These are phyloP conservation scores for Talaromyces proteolyticus DNA, from an alignment of 495 filamentous ascomycete genomes.

Conservation along the genomic window DNA sequence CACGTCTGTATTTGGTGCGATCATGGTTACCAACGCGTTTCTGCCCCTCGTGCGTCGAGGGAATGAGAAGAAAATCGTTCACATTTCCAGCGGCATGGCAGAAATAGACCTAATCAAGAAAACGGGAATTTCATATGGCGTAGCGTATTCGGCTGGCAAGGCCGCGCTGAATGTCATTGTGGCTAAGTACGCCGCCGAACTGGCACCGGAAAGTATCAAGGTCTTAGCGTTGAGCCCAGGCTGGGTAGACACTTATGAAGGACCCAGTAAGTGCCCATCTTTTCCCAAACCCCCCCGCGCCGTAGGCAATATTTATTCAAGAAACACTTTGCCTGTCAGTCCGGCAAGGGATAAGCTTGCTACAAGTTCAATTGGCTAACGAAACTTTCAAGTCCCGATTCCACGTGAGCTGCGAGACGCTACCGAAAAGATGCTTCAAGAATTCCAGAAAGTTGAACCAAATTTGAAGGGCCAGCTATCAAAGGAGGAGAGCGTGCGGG, in stretches of 20 bases:
- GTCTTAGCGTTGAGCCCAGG: slow-evolving; percentile 26
- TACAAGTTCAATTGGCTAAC: no score
- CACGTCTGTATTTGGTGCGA: slow-evolving; percentile 14
- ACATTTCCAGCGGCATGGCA: slow-evolving; percentile 37
- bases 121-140: slow-evolving; percentile 14
- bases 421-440: slow-evolving; percentile 11
- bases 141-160: slow-evolving; percentile 30
- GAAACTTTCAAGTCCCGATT: no score
- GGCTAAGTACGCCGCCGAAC: slow-evolving; percentile 31
- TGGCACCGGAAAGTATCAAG: slow-evolving; percentile 23
- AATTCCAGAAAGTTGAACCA: slow-evolving; percentile 10
- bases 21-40: slow-evolving; percentile 31
- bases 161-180: slow-evolving; percentile 35
- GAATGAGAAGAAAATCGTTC: slow-evolving; percentile 39
- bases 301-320: slow-evolving; percentile 6
- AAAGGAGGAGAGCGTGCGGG: slow-evolving; percentile 17
- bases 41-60: slow-evolving; percentile 37
- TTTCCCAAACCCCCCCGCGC: neutral
- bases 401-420: slow-evolving; percentile 9
- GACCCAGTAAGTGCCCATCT: slow-evolving; percentile 13
- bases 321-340: no score
- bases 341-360: no score
- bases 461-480: slow-evolving; percentile 13
- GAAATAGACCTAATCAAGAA: slow-evolving; percentile 35
- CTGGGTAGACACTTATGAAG: slow-evolving; percentile 21